These are phyloP conservation scores for Bolboschoenoplectus hybrid DNA, from an alignment of 202 grass and related monocot genomes.

Conservation along the genomic window DNA sequence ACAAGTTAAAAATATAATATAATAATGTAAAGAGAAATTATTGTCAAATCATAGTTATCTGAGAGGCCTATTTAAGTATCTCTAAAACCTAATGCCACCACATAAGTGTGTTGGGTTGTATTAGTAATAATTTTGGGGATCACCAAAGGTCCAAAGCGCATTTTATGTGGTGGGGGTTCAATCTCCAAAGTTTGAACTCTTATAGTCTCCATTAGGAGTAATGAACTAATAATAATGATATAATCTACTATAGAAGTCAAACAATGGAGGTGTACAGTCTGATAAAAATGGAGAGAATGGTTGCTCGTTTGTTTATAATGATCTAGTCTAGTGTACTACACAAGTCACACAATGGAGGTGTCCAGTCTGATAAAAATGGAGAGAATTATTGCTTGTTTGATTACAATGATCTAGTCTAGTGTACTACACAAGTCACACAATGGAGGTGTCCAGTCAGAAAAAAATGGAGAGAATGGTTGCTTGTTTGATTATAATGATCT, in stretches of 20 bases:
- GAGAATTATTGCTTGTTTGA: background rate
- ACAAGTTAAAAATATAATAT: conserved; percentile 3
- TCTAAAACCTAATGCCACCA: background rate
- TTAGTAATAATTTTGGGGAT: conserved; percentile 23
- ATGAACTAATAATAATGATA: background rate
- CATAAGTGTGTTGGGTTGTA: background rate
- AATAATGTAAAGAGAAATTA: conserved; percentile 9
- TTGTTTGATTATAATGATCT: background rate
- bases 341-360: background rate
- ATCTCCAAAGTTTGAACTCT: conserved; percentile 2
- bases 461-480: background rate
- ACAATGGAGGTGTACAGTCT: background rate
- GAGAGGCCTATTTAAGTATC: background rate
- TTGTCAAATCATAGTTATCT: conserved; percentile 13
- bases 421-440: background rate
- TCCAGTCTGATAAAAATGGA: background rate
- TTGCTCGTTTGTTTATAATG: background rate
- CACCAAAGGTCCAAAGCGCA: background rate
- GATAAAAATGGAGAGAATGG: background rate
- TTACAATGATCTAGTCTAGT: background rate
- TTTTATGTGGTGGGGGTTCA: conserved; percentile 1
- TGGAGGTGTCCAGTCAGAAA: background rate
- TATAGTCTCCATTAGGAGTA: background rate
- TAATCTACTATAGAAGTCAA: background rate
- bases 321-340: background rate